Percentiles rank a stretch among this genome's conserved stretches.
These are phyloP conservation scores for Rubroboletus satanas DNA, from an alignment of 768 basidiomycete genomes.

Conservation along the genomic window DNA sequence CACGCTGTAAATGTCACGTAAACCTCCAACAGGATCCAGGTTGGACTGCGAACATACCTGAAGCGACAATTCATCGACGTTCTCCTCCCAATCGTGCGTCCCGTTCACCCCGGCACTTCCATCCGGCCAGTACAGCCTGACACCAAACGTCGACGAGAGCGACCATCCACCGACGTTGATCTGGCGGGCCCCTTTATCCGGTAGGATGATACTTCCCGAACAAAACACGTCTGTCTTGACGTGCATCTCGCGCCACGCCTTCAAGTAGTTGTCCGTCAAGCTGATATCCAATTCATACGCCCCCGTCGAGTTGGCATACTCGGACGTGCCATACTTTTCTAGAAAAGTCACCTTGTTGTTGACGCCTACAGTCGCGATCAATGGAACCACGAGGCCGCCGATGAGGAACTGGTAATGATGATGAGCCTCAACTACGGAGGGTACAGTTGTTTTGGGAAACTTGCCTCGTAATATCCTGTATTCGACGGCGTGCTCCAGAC, in stretches of 20 bases:
- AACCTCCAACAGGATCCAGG: neutral
- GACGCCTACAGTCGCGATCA: constrained; percentile 71
- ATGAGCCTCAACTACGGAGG: neutral
- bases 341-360: constrained; percentile 82
- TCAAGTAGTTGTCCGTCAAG: constrained; percentile 39
- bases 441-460: constrained; percentile 13
- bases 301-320: constrained; percentile 63
- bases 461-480: constrained; percentile 67
- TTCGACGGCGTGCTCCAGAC: constrained; percentile 63
- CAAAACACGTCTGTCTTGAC: constrained; percentile 79
- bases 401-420: constrained; percentile 38
- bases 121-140: constrained; percentile 70
- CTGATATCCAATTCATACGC: constrained; percentile 75
- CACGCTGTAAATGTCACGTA: constrained; percentile 36
- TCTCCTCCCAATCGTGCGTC: constrained; percentile 80
- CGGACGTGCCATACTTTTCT: constrained; percentile 67
- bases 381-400: constrained; percentile 62
- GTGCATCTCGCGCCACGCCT: constrained; percentile 75
- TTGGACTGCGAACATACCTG: constrained; percentile 42
- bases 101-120: constrained; percentile 65
- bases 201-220: constrained; percentile 66
- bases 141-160: constrained; percentile 63
- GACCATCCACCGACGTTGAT: constrained; percentile 50
- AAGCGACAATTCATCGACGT: constrained; percentile 49
- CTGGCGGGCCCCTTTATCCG: constrained; percentile 57